A percentile compares a stretch with the other conserved stretches of the same genome.
Evolutionary conservation across 140 eudicot species (phyloP).

Genomic region (Bidens hawaiensis): DNA sequence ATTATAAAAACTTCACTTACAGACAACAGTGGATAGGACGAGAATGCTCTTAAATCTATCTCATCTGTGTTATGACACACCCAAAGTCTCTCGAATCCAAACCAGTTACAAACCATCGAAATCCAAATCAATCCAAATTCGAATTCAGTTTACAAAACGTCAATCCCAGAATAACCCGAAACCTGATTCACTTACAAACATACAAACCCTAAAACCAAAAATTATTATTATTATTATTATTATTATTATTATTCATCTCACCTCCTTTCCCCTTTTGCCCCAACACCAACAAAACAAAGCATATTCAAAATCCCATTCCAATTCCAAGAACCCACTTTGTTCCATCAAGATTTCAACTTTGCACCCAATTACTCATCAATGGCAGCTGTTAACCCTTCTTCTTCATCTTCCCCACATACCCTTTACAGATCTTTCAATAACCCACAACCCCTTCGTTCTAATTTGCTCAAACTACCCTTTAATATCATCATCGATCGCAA

Average conservation of each 20-base stretch:
- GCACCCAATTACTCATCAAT: conserved; percentile 14
- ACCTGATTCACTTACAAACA: too few species aligned
- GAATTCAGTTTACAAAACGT: too few species aligned
- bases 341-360: neutral
- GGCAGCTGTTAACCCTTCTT: conserved; percentile 34
- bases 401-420: conserved; percentile 27
- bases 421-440: conserved; percentile 8
- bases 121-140: too few species aligned
- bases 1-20: too few species aligned
- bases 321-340: neutral
- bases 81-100: too few species aligned
- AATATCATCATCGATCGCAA: conserved; percentile 33
- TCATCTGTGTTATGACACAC: too few species aligned
- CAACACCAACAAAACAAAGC: conserved; percentile 11
- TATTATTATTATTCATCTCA: neutral
- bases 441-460: conserved; percentile 33
- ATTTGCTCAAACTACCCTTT: conserved; percentile 33
- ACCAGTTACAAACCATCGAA: too few species aligned
- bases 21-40: too few species aligned
- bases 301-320: conserved; percentile 7
- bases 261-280: conserved; percentile 20
- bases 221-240: too few species aligned
- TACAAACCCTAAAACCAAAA: too few species aligned
- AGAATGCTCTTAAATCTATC: too few species aligned
- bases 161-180: too few species aligned